Percentiles rank a stretch among this genome's conserved stretches.
Conservation (phyloP, 1,139 yeast species). For the Hemisphaericaspora subhashii region DNA sequence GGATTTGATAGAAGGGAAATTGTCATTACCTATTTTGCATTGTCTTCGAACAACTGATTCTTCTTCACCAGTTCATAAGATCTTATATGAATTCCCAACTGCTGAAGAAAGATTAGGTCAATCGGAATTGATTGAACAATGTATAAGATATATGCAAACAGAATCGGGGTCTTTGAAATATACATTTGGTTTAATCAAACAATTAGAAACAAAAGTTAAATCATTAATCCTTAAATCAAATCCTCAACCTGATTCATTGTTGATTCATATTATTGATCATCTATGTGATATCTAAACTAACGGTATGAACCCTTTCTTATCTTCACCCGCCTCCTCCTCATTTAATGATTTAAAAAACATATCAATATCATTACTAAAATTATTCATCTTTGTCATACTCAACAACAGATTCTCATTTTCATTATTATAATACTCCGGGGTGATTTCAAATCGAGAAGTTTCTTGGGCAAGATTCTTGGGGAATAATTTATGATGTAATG, state of each 20-base stretch:
- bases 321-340: constrained; percentile 4
- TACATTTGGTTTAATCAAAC: constrained; percentile 9
- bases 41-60: constrained; percentile 22
- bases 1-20: constrained; percentile 86
- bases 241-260: constrained; percentile 5
- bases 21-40: constrained; percentile 81
- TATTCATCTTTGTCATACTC: neutral
- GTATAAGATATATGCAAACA: constrained; percentile 23
- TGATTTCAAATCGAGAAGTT: constrained; percentile 17
- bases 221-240: constrained; percentile 1
- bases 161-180: constrained; percentile 10
- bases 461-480: constrained; percentile 27
- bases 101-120: constrained; percentile 20
- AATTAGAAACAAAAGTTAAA: constrained; percentile 7
- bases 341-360: constrained; percentile 19
- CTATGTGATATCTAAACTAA: constrained; percentile 10
- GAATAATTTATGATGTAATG: constrained; percentile 22
- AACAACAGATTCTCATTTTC: neutral
- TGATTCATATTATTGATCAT: constrained; percentile 10
- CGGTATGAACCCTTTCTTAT: neutral
- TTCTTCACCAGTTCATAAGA: constrained; percentile 25
- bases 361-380: constrained; percentile 25
- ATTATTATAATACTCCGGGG: constrained; percentile 3
- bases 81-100: constrained; percentile 20
- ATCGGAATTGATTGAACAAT: constrained; percentile 18